Conservation (phyloP, 768 basidiomycete species). For the Lanmaoa rubissima region DNA sequence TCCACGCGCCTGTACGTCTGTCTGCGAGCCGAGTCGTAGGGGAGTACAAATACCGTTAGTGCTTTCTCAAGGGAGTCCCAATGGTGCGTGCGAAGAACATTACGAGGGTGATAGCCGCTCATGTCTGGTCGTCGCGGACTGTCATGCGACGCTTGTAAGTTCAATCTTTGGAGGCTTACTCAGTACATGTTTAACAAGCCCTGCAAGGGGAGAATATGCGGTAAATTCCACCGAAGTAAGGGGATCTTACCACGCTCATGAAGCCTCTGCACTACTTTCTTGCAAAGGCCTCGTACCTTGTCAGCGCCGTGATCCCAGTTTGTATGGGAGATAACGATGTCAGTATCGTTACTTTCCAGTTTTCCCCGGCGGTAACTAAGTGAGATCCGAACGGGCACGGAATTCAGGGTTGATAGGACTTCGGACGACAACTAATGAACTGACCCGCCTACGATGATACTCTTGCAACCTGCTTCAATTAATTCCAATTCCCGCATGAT, state of each 20-base stretch:
- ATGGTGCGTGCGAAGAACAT: constrained; percentile 53
- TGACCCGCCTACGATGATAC: constrained; percentile 82
- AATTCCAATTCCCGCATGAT: constrained; percentile 65
- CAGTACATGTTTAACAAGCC: constrained; percentile 80
- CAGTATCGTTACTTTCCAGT: constrained; percentile 76
- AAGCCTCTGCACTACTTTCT: constrained; percentile 55
- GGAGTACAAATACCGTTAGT: constrained; percentile 74
- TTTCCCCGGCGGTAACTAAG: constrained; percentile 84
- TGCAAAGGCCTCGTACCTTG: constrained; percentile 61
- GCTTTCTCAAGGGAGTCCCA: constrained; percentile 86
- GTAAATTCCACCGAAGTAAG: background rate
- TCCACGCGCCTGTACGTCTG: constrained; percentile 72
- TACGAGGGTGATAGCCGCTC: constrained; percentile 56
- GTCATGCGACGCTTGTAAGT: constrained; percentile 11
- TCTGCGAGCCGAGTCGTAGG: constrained; percentile 34
- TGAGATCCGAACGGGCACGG: background rate
- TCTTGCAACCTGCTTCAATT: constrained; percentile 64
- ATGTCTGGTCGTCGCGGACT: constrained; percentile 41
- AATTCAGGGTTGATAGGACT: background rate
- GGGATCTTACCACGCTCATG: constrained; percentile 51
- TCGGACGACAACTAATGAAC: constrained; percentile 20
- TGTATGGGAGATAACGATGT: constrained; percentile 83
- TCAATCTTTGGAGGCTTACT: constrained; percentile 45
- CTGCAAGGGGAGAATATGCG: constrained; percentile 32
- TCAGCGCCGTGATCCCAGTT: constrained; percentile 41